phyloP scores from a whole-genome alignment of 768 basidiomycete genomes.

The Phylloporus sp. region DNA sequence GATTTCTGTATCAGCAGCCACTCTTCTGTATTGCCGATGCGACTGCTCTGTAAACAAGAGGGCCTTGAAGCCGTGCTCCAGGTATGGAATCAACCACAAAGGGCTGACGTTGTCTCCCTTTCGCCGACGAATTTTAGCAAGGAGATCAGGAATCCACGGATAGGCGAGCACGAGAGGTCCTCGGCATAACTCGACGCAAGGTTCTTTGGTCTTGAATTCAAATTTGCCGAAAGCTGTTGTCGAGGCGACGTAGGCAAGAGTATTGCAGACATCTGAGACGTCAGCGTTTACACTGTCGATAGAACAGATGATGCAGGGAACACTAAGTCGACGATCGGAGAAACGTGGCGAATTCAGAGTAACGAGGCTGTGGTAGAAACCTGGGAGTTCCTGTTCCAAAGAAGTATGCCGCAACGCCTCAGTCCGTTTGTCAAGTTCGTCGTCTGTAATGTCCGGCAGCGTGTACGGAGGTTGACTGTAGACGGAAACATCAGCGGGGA shows the following conservation, averaged over 20 bases:
- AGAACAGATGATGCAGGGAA: conserved; percentile 12
- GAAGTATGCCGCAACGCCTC: neutral
- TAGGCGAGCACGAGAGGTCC: conserved; percentile 4
- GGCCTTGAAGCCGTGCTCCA: conserved; percentile 8
- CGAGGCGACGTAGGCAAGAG: neutral
- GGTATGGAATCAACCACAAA: neutral
- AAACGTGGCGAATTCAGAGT: neutral
- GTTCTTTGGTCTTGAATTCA: neutral
- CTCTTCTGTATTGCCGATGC: conserved; percentile 15
- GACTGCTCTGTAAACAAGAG: conserved; percentile 7
- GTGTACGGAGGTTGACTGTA: conserved; percentile 5
- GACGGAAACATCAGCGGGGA: conserved; percentile 13
- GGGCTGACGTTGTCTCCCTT: neutral
- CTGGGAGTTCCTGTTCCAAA: neutral
- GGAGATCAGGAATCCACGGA: conserved; percentile 11
- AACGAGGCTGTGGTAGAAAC: neutral
- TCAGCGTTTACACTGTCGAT: neutral
- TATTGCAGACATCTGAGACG: neutral
- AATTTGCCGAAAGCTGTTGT: conserved; percentile 2
- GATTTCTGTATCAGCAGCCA: conserved; percentile 4
- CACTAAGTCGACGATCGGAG: conserved; percentile 3
- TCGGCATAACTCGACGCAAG: neutral
- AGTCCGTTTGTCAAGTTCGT: neutral
- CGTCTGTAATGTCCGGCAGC: neutral
- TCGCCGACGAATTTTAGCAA: neutral